Conservation (phyloP, 2,329 filamentous ascomycete species). For the Fusarium graminum region DNA sequence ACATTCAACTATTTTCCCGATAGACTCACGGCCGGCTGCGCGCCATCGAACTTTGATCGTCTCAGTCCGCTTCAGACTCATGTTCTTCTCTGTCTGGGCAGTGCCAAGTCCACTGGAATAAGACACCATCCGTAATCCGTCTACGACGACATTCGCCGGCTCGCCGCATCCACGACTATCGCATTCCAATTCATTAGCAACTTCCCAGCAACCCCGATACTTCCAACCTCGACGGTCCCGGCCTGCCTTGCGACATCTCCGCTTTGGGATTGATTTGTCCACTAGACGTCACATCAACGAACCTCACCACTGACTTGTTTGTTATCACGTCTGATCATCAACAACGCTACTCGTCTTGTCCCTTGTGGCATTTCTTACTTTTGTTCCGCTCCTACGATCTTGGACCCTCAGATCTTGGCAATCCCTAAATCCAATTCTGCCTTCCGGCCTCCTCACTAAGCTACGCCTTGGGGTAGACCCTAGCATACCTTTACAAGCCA, state of each 20-base stretch:
- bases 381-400: slow-evolving; percentile 28
- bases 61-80: slow-evolving; percentile 19
- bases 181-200: slow-evolving; percentile 46
- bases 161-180: slow-evolving; percentile 36
- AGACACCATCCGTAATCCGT: slow-evolving; percentile 42
- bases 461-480: slow-evolving; percentile 8
- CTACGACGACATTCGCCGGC: slow-evolving; percentile 42
- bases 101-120: slow-evolving; percentile 39
- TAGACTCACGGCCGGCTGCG: slow-evolving; percentile 42
- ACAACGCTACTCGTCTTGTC: slow-evolving; percentile 31
- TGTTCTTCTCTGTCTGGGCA: slow-evolving; percentile 20
- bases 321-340: slow-evolving; percentile 26
- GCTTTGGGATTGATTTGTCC: slow-evolving; percentile 41
- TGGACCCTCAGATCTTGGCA: slow-evolving; percentile 26
- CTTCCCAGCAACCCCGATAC: slow-evolving; percentile 35
- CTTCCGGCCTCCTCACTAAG: slow-evolving; percentile 4
- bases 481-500: slow-evolving; percentile 37
- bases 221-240: slow-evolving; percentile 32
- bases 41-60: slow-evolving; percentile 46
- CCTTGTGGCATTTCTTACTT: slow-evolving; percentile 19
- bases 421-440: slow-evolving; percentile 24
- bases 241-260: slow-evolving; percentile 38
- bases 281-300: slow-evolving; percentile 37
- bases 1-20: slow-evolving; percentile 26
- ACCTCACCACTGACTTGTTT: slow-evolving; percentile 24